Percentiles rank a stretch among this genome's conserved stretches.
Conservation (phyloP, 2,329 filamentous ascomycete species). For the Ascochyta rabiei region DNA sequence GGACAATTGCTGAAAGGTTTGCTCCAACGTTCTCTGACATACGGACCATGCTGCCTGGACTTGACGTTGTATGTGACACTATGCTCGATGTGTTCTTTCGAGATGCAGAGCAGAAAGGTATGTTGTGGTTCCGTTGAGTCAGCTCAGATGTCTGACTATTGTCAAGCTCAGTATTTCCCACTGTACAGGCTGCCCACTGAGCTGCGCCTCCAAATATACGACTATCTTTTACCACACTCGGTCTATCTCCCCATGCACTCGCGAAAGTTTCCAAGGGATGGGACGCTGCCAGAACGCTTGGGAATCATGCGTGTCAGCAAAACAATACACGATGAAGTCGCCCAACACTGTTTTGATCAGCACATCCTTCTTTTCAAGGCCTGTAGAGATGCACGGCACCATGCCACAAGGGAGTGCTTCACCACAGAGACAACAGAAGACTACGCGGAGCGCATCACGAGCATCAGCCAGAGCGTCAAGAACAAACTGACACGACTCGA, state of each 20-base stretch:
- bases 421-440: background rate
- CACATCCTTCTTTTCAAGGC: slow-evolving; percentile 21
- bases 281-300: slow-evolving; percentile 9
- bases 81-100: slow-evolving; percentile 19
- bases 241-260: slow-evolving; percentile 7
- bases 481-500: slow-evolving; percentile 20
- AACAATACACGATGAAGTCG: slow-evolving; percentile 24
- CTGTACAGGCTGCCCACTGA: slow-evolving; percentile 33
- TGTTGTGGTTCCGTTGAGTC: background rate
- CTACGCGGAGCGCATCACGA: slow-evolving; percentile 11
- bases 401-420: slow-evolving; percentile 1
- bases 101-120: slow-evolving; percentile 22
- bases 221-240: slow-evolving; percentile 23
- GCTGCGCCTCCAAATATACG: slow-evolving; percentile 30
- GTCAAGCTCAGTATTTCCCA: slow-evolving; percentile 28
- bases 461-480: slow-evolving; percentile 15
- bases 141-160: slow-evolving; percentile 3
- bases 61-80: slow-evolving; percentile 29
- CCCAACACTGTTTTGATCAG: slow-evolving; percentile 22
- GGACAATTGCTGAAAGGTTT: slow-evolving; percentile 3
- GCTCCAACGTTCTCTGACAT: slow-evolving; percentile 32
- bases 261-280: background rate
- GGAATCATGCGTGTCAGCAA: slow-evolving; percentile 26
- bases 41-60: slow-evolving; percentile 18
- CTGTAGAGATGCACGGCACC: background rate